phyloP scores from a whole-genome alignment of 169 alveolate species.

The Plasmodium relictum region DNA sequence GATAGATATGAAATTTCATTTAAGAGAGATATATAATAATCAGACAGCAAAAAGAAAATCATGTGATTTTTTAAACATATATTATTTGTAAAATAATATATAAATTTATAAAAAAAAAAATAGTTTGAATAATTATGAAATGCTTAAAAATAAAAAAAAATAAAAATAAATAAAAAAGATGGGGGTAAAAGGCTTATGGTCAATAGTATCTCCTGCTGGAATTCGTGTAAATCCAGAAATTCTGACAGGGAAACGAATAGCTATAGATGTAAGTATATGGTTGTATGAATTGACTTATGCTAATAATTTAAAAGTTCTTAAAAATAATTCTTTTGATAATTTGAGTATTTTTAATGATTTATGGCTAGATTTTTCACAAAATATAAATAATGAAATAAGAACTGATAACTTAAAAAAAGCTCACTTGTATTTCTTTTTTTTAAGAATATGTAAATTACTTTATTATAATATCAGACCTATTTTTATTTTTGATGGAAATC shows the following conservation, averaged over 20 bases:
- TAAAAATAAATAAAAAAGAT: slow-evolving; percentile 21
- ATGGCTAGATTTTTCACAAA: slow-evolving; percentile 80
- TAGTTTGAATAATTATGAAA: neutral
- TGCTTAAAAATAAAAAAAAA: neutral
- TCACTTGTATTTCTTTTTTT: slow-evolving; percentile 87
- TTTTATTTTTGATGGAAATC: slow-evolving; percentile 93
- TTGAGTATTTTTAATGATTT: slow-evolving; percentile 68
- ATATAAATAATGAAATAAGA: slow-evolving; percentile 73
- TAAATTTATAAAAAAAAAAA: too few relatives aligned
- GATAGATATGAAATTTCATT: too few relatives aligned
- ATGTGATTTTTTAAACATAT: too few relatives aligned
- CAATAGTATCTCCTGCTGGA: slow-evolving; percentile 91
- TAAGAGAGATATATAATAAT: too few relatives aligned
- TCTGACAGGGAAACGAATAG: slow-evolving; percentile 88
- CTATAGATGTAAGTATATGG: slow-evolving; percentile 93
- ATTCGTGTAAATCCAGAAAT: slow-evolving; percentile 87
- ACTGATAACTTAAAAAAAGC: slow-evolving; percentile 77
- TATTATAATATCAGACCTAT: slow-evolving; percentile 93
- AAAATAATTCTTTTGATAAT: slow-evolving; percentile 38
- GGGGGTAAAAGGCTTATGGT: slow-evolving; percentile 93
- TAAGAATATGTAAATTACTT: slow-evolving; percentile 91
- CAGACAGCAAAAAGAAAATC: too few relatives aligned
- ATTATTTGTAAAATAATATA: too few relatives aligned
- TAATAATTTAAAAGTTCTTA: slow-evolving; percentile 33
- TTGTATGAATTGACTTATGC: slow-evolving; percentile 79